phyloP scores from a whole-genome alignment of 2,329 filamentous ascomycete species.

The Cercospora sp. region DNA sequence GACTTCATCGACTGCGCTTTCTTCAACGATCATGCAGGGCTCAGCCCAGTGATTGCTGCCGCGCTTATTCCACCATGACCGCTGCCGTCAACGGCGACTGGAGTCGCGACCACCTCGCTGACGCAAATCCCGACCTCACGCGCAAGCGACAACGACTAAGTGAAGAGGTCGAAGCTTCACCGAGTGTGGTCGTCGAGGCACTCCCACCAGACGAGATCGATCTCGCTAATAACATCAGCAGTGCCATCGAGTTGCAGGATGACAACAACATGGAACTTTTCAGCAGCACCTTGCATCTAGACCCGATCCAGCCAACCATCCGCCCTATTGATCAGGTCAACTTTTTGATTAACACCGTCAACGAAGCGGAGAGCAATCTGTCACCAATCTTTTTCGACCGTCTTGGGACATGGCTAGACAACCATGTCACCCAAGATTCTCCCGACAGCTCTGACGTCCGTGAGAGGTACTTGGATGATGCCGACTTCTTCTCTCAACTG shows the following conservation, averaged over 20 bases:
- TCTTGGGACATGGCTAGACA: constrained; percentile 21
- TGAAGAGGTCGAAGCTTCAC: constrained; percentile 37
- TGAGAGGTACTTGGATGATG: constrained; percentile 22
- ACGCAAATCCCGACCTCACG: constrained; percentile 47
- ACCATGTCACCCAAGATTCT: constrained; percentile 23
- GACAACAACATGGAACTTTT: constrained; percentile 28
- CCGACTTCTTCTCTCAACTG: constrained; percentile 27
- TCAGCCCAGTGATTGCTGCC: not conserved
- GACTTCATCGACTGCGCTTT: not conserved
- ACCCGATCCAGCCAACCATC: not conserved
- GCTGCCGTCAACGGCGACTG: constrained; percentile 18
- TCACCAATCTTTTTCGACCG: not conserved
- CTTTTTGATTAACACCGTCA: not conserved
- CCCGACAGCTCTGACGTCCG: constrained; percentile 7
- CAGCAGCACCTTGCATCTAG: constrained; percentile 21
- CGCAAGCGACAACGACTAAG: constrained; percentile 50
- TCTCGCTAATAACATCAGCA: constrained; percentile 41
- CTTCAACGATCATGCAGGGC: constrained; percentile 6
- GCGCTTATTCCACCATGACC: not conserved
- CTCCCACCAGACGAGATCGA: constrained; percentile 45
- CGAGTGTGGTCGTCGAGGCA: constrained; percentile 32
- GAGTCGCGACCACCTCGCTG: constrained; percentile 46
- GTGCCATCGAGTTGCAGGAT: constrained; percentile 43
- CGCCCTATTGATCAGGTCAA: constrained; percentile 19
- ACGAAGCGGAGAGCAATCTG: not conserved